Base-by-base conservation (phyloP, 768 basidiomycete species). In the Calocera viscosa region DNA sequence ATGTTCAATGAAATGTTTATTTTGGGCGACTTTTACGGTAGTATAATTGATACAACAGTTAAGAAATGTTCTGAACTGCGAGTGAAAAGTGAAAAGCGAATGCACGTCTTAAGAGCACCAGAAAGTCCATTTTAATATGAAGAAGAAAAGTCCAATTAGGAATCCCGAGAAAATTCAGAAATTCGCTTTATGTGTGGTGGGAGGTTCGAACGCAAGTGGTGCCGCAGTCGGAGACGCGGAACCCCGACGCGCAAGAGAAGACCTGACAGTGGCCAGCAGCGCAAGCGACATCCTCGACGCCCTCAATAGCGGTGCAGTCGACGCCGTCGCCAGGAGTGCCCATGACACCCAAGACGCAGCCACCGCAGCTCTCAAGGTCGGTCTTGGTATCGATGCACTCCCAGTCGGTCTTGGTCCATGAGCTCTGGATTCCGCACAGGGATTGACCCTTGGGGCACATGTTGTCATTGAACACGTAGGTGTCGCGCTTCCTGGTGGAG, bases 311-410 rank as follows among this genome's bases (percentile, higher is more conserved):
- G 8, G 73, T 74, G 66, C 74, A 75, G 69, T 75, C 74, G 11
- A 65, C 63, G 14, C 73, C 73, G 0, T 17, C 41, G 47, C 49
- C 49, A 2, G 64, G 28, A 3, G 64, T 38, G 32, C 63, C 65
- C 33, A 63, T 66, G 26, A 60, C 49, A 30, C 64, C 67, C 0
- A 66, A 67, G 40, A 68, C 47, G 64, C 74, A 75, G 14, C 74
- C 74, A 10, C 74, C 74, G 64, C 73, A 75, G 32, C 72, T 72
- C 49, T 72, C 72, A n/a, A 72, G 65, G 64, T 72, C 68, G 5
- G 60, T 32, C 10, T 47, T 43, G n/a, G 68, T 70, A 68, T 75
- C 71, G 63, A 74, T 65, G 64, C 74, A 75, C 49, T 73, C 73
- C 67, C 67, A 68, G 53, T 60, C 30, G 10, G 63, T 41, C 38